Evolutionary conservation across 306 rosid genomes (phyloP).

Genomic region (Inga leiocalycina): DNA sequence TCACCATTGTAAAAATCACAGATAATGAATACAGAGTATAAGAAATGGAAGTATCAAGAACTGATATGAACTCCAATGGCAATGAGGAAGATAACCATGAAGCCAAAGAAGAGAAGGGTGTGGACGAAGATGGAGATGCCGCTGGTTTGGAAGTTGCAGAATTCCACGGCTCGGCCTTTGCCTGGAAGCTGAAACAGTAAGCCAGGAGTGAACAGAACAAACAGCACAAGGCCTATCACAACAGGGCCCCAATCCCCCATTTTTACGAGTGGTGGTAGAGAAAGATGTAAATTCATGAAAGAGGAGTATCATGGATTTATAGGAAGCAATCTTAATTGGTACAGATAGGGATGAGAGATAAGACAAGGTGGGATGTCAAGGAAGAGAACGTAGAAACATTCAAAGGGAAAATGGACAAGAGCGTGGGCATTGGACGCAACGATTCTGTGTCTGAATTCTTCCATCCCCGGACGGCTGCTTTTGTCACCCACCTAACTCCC

Average conservation of each 20-base stretch:
- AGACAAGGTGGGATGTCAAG: slow-evolving; percentile 35
- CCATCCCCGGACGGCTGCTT: slow-evolving; percentile 24
- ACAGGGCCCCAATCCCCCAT: slow-evolving; percentile 91
- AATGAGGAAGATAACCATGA: slow-evolving; percentile 69
- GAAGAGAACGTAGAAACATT: neutral
- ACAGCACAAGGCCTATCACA: slow-evolving; percentile 59
- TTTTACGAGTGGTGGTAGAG: neutral
- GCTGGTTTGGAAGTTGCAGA: slow-evolving; percentile 70
- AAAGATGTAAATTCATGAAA: neutral
- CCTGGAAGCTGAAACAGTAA: slow-evolving; percentile 81
- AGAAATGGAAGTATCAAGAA: slow-evolving; percentile 34
- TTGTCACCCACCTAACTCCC: neutral
- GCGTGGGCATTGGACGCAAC: slow-evolving; percentile 34
- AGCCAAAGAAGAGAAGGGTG: slow-evolving; percentile 71
- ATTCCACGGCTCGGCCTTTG: slow-evolving; percentile 56
- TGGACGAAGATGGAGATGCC: slow-evolving; percentile 73
- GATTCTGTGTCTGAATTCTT: slow-evolving; percentile 15
- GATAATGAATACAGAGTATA: neutral
- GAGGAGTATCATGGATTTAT: slow-evolving; percentile 29
- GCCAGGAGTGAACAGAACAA: slow-evolving; percentile 72
- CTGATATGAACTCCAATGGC: slow-evolving; percentile 72
- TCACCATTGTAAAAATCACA: neutral
- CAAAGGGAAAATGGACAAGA: slow-evolving; percentile 33
- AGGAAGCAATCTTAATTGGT: neutral
- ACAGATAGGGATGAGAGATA: slow-evolving; percentile 19